These are phyloP conservation scores for Melampsora americana DNA, from an alignment of 1,284 basidiomycete species.

Conservation along the genomic window DNA sequence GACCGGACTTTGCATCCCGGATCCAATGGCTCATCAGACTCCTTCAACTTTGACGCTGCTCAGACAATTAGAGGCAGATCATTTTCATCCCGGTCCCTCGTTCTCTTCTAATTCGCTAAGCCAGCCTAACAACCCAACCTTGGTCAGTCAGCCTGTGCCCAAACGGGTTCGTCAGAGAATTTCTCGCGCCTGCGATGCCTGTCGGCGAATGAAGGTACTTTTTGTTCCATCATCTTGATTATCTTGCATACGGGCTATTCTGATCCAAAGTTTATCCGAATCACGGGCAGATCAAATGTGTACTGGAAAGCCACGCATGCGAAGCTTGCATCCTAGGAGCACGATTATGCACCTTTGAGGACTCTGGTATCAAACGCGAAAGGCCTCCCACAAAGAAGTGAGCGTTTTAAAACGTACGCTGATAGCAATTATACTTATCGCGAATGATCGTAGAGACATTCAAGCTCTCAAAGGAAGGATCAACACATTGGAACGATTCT, in stretches of 20 bases:
- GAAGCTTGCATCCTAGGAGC: conserved; percentile 26
- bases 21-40: conserved; percentile 13
- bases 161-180: conserved; percentile 24
- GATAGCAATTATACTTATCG: not conserved
- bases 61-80: conserved; percentile 5
- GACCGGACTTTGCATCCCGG: conserved; percentile 5
- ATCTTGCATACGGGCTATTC: not conserved
- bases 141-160: not conserved
- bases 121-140: not conserved
- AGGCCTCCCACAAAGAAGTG: conserved; percentile 31
- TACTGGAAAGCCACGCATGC: conserved; percentile 16
- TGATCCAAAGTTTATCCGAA: not conserved
- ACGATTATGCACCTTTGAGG: conserved; percentile 33
- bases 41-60: conserved; percentile 5
- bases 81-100: not conserved
- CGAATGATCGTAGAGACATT: conserved; percentile 15
- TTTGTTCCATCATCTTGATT: not conserved
- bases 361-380: conserved; percentile 30
- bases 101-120: conserved; percentile 6
- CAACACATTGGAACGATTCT: conserved; percentile 19
- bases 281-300: conserved; percentile 32
- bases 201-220: conserved; percentile 40
- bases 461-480: conserved; percentile 18
- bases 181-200: conserved; percentile 33
- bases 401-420: not conserved